Percentiles rank a stretch among this genome's conserved stretches.
Conservation (phyloP, 108 stramenopile genomes). For the Tribonema minus region DNA sequence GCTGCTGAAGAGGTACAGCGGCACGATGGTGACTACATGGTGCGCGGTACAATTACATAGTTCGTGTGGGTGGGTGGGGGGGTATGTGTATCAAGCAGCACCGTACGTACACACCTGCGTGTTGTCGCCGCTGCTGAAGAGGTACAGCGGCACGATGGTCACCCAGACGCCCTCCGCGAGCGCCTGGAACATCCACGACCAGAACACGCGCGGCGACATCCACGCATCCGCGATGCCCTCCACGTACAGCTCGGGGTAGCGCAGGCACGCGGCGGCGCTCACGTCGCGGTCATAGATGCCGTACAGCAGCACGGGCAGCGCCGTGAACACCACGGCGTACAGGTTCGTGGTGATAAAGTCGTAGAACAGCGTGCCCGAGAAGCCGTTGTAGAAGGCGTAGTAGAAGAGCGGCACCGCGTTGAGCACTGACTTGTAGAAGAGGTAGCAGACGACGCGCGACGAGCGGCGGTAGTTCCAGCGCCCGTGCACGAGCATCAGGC, state of each 20-base stretch:
- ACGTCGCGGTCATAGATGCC: constrained; percentile 89
- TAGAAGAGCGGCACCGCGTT: constrained; percentile 57
- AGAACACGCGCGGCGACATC: constrained; percentile 23
- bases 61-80: background rate
- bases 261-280: constrained; percentile 56
- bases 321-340: constrained; percentile 73
- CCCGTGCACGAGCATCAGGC: constrained; percentile 87
- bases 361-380: constrained; percentile 53
- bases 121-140: constrained; percentile 3
- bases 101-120: background rate
- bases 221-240: constrained; percentile 26
- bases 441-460: constrained; percentile 63
- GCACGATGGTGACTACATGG: constrained; percentile 1
- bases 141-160: background rate
- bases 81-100: background rate
- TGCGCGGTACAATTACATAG: background rate
- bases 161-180: background rate
- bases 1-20: constrained; percentile 10
- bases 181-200: constrained; percentile 37
- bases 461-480: constrained; percentile 89
- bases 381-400: constrained; percentile 44
- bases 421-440: constrained; percentile 69
- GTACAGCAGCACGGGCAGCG: constrained; percentile 73
- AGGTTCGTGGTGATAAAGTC: constrained; percentile 49
- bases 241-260: constrained; percentile 29